Evolutionary conservation across 129 eudicot species (phyloP), one percentile per base, ranked within the genome.

Genomic region (Pseudognaphalium luteoalbum): DNA sequence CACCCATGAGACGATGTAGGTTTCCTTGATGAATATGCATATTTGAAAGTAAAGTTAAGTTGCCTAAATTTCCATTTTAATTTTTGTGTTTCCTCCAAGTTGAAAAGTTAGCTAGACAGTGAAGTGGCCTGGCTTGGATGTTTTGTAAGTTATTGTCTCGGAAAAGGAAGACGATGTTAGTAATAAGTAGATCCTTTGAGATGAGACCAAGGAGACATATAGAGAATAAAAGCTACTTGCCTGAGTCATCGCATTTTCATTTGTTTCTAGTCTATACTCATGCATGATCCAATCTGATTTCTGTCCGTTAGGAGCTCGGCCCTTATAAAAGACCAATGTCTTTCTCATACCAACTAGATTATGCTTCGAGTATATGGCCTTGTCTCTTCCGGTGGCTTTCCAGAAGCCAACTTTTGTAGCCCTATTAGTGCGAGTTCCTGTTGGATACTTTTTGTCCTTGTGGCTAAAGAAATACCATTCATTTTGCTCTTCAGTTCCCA

Each of bases 381-480:
- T 85, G 70, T 85, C 89, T 72, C 89, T 57, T 41, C 89, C 89
- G 1, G 89, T 86, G 7, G 89, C 89, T 76, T 86, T 86, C 89
- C 89, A 86, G 65, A 86, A 86, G 0, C 89, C 89, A 20, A 85
- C 83, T 54, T 72, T 76, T n/a, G 89, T 86, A 19, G 89, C 89
- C 83, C 89, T 72, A 64, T 86, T 86, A 6, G 87, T 86, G 16
- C 85, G 85, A 51, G 81, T 81, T 71, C 85, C 85, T 1, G 77
- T 80, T 21, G 83, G 83, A 68, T 80, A 80, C 44, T 80, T 80
- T 47, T 80, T 80, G 52, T 82, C 89, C 74, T 85, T 85, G 78
- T 85, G 89, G 70, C 89, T 83, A 70, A 86, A 86, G 73, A 86
- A 86, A 65, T 86, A 86, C 89, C 89, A 86, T 50, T 86, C 87